A percentile compares a stretch with the other conserved stretches of the same genome.
phyloP scores from a whole-genome alignment of 2,329 filamentous ascomycete species.

The Penicillium frequentans region DNA sequence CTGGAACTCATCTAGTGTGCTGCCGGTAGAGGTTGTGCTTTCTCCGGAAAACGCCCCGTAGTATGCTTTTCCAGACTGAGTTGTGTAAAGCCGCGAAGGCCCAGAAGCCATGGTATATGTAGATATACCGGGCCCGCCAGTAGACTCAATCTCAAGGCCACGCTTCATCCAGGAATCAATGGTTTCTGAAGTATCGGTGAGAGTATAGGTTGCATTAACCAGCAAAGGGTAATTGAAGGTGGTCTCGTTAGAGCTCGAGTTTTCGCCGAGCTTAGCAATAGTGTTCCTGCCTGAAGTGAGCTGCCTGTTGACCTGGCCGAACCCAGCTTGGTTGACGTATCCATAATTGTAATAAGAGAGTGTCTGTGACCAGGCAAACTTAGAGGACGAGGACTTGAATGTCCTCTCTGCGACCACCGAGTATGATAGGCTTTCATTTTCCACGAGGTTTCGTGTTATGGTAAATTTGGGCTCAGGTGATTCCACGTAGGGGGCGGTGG shows the following conservation, averaged over 20 bases:
- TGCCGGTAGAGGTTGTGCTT: conserved; percentile 27
- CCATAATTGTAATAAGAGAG: conserved; percentile 59
- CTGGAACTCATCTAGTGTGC: conserved; percentile 29
- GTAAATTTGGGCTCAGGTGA: conserved; percentile 49
- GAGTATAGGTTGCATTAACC: conserved; percentile 54
- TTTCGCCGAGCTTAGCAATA: conserved; percentile 32
- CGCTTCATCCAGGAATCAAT: conserved; percentile 51
- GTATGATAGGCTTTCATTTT: conserved; percentile 60
- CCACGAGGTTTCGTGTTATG: conserved; percentile 39
- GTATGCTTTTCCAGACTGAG: conserved; percentile 30
- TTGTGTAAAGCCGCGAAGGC: conserved; percentile 25
- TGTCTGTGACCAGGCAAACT: conserved; percentile 58
- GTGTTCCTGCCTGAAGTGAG: conserved; percentile 48
- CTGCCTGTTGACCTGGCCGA: conserved; percentile 55
- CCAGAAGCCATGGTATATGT: conserved; percentile 57
- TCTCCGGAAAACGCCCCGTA: conserved; percentile 23
- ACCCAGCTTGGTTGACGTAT: conserved; percentile 54
- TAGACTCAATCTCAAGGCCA: conserved; percentile 46
- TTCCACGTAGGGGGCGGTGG: conserved; percentile 27
- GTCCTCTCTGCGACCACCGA: conserved; percentile 56
- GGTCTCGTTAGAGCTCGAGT: conserved; percentile 34
- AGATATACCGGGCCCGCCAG: conserved; percentile 52
- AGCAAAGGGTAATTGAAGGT: conserved; percentile 62
- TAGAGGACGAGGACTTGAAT: conserved; percentile 54
- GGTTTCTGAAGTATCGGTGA: conserved; percentile 50